Conservation (phyloP, 2,329 filamentous ascomycete species). For the Neoascochyta sp. region DNA sequence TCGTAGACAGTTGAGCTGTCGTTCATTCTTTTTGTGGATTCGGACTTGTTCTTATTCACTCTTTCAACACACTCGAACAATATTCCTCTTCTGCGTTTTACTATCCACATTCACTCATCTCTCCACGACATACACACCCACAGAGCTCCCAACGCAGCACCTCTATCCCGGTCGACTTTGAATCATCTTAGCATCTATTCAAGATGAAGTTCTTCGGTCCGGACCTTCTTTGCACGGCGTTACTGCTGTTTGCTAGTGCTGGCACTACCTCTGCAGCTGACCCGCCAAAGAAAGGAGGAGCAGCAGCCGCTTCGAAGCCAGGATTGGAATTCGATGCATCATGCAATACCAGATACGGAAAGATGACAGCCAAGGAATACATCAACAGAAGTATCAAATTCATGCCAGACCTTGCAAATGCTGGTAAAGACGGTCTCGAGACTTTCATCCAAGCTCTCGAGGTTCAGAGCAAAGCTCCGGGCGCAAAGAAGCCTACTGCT, state of each 20-base stretch:
- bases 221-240: slow-evolving; percentile 1
- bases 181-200: too few relatives aligned
- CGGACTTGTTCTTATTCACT: too few relatives aligned
- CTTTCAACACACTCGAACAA: too few relatives aligned
- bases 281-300: too few relatives aligned
- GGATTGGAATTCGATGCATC: slow-evolving; percentile 8
- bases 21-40: slow-evolving; percentile 6
- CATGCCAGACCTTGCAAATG: slow-evolving; percentile 6
- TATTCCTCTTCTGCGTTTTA: too few relatives aligned
- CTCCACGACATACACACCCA: too few relatives aligned
- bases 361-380: slow-evolving; percentile 8
- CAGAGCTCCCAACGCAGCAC: too few relatives aligned
- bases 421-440: slow-evolving; percentile 6
- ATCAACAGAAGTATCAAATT: slow-evolving; percentile 9
- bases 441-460: slow-evolving; percentile 4
- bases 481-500: slow-evolving; percentile 4
- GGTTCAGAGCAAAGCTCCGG: slow-evolving; percentile 4
- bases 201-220: slow-evolving; percentile 6
- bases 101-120: too few relatives aligned
- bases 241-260: slow-evolving; percentile 5
- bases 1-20: slow-evolving; percentile 4
- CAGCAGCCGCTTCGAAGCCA: slow-evolving; percentile 7
- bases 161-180: too few relatives aligned
- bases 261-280: slow-evolving; percentile 5
- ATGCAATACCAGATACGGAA: slow-evolving; percentile 9